Evolutionary conservation across 192 early-diverging fungal species (phyloP).

Genomic region (Umbelopsis sp.): DNA sequence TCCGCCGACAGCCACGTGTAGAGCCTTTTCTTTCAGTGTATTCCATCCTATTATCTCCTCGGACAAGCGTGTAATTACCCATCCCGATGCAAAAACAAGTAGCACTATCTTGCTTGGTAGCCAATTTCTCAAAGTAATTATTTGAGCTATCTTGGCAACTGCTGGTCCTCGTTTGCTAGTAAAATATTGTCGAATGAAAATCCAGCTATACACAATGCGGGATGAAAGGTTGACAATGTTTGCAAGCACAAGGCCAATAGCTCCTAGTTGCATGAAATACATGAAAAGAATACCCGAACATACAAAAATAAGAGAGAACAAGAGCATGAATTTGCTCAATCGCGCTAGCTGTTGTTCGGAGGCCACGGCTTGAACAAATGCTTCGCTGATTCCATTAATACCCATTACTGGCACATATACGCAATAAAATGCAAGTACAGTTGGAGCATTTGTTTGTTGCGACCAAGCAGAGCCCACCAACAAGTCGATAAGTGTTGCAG

Average conservation of each 20-base stretch:
- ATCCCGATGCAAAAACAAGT: slow-evolving; percentile 51
- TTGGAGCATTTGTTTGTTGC: slow-evolving; percentile 47
- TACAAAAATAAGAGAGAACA: slow-evolving; percentile 73
- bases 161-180: slow-evolving; percentile 27
- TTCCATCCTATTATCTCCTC: slow-evolving; percentile 62
- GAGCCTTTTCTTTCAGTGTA: slow-evolving; percentile 45
- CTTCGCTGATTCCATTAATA: slow-evolving; percentile 93
- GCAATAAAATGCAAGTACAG: slow-evolving; percentile 77
- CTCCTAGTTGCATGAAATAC: slow-evolving; percentile 60
- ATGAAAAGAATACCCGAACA: slow-evolving; percentile 63
- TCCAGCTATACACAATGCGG: slow-evolving; percentile 74
- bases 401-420: slow-evolving; percentile 94
- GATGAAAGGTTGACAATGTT: slow-evolving; percentile 85
- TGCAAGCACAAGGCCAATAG: slow-evolving; percentile 79
- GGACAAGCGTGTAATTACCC: slow-evolving; percentile 54
- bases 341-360: slow-evolving; percentile 58
- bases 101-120: slow-evolving; percentile 47
- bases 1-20: slow-evolving; percentile 62
- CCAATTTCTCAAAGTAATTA: slow-evolving; percentile 40
- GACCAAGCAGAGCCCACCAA: slow-evolving; percentile 64
- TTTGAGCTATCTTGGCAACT: background rate
- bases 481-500: slow-evolving; percentile 64
- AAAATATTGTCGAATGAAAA: slow-evolving; percentile 68
- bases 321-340: slow-evolving; percentile 77
- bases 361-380: slow-evolving; percentile 88